Conservation (phyloP, 2,329 filamentous ascomycete genomes). For the Fusarium phyllophilum region DNA sequence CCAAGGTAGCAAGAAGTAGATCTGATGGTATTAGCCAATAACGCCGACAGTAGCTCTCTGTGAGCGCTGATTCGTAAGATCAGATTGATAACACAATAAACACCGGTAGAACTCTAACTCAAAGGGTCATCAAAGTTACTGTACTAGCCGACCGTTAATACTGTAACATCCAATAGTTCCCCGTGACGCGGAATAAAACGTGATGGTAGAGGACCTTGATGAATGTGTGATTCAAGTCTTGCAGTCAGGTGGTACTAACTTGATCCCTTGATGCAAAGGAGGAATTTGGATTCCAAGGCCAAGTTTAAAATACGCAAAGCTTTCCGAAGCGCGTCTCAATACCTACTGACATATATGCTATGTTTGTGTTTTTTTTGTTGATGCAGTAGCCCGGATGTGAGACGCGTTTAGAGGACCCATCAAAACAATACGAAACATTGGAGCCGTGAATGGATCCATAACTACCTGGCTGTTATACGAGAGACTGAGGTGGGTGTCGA, state of each 20-base stretch:
- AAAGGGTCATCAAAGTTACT: not conserved
- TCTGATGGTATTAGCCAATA: not conserved
- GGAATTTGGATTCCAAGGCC: not conserved
- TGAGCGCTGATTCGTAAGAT: not conserved
- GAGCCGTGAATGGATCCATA: constrained; percentile 23
- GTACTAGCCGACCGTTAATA: not conserved
- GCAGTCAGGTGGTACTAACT: not conserved
- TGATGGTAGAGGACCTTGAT: not conserved
- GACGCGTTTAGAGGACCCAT: constrained; percentile 32
- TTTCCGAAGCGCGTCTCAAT: constrained; percentile 2
- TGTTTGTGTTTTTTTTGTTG: constrained; percentile 32
- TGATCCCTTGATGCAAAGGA: not conserved
- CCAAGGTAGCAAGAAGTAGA: not conserved
- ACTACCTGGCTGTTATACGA: constrained; percentile 5
- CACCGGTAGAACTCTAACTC: not conserved
- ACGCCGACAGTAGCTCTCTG: not conserved
- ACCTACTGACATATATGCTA: constrained; percentile 21
- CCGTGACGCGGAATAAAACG: not conserved
- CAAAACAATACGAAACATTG: constrained; percentile 32
- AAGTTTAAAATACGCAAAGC: not conserved
- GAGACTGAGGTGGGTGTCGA: not conserved
- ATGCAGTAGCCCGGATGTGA: constrained; percentile 29
- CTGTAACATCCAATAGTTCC: not conserved
- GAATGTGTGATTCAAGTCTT: not conserved
- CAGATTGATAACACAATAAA: not conserved